phyloP scores from a whole-genome alignment of 1,139 yeast species.

The Citeromyces hawaiiensis region DNA sequence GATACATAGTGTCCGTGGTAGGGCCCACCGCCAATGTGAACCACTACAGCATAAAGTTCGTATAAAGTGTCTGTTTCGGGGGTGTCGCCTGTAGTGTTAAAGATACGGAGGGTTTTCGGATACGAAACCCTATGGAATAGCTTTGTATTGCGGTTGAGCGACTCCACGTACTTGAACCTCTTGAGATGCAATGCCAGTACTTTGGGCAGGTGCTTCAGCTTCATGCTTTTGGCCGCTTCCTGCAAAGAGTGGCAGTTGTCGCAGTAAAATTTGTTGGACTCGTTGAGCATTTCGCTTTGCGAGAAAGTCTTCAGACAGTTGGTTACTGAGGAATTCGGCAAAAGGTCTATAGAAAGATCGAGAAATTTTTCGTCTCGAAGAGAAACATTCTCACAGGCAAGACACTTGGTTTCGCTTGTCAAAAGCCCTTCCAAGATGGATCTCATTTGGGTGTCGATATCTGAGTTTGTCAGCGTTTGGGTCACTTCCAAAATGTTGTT shows the following conservation, averaged over 20 bases:
- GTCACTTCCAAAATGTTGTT: conserved; percentile 60
- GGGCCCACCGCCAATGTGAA: conserved; percentile 96
- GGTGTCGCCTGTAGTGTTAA: conserved; percentile 55
- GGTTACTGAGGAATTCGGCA: conserved; percentile 62
- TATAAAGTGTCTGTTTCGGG: conserved; percentile 38
- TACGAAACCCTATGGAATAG: conserved; percentile 77
- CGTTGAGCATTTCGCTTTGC: conserved; percentile 74
- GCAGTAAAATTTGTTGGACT: conserved; percentile 85
- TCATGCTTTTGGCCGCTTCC: conserved; percentile 91
- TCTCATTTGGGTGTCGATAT: conserved; percentile 28
- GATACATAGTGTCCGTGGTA: conserved; percentile 95
- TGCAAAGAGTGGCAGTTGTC: conserved; percentile 84
- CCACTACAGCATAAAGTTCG: conserved; percentile 76
- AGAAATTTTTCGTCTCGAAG: conserved; percentile 76
- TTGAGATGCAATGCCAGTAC: conserved; percentile 75
- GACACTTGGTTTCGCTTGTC: conserved; percentile 80
- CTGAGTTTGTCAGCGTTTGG: conserved; percentile 1
- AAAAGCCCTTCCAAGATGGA: conserved; percentile 74
- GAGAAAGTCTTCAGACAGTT: conserved; percentile 70
- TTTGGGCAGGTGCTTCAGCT: conserved; percentile 65
- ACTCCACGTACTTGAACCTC: conserved; percentile 84
- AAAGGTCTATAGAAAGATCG: conserved; percentile 79
- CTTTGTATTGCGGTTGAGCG: conserved; percentile 69
- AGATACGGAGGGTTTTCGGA: conserved; percentile 60
- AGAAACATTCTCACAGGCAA: conserved; percentile 81